These are phyloP conservation scores for Metschnikowia baotianmanensis DNA, from an alignment of 805 yeast species.

Conservation along the genomic window DNA sequence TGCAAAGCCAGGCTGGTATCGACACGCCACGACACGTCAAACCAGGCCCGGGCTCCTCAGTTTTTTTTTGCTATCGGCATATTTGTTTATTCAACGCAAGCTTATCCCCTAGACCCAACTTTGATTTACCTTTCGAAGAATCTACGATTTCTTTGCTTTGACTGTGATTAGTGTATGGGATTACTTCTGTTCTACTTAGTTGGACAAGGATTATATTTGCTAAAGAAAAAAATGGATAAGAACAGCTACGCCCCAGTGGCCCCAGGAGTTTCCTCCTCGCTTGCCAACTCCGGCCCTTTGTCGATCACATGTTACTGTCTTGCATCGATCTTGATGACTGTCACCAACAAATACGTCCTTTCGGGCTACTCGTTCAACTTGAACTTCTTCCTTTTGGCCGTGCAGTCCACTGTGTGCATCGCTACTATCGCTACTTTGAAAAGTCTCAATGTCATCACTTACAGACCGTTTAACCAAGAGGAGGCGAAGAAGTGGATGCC, in stretches of 20 bases:
- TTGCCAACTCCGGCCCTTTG: conserved; percentile 57
- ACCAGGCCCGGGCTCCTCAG: not conserved
- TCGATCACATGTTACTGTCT: conserved; percentile 84
- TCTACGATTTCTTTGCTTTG: not conserved
- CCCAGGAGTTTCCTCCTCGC: conserved; percentile 23
- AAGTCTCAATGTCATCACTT: conserved; percentile 71
- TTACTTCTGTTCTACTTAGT: conserved; percentile 38
- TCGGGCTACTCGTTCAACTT: conserved; percentile 68
- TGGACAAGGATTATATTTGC: conserved; percentile 33
- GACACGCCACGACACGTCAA: conserved; percentile 14
- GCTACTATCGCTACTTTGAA: conserved; percentile 71
- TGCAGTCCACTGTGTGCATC: conserved; percentile 85
- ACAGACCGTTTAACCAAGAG: conserved; percentile 77
- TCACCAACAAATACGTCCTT: conserved; percentile 93
- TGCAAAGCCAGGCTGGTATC: conserved; percentile 6
- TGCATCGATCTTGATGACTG: conserved; percentile 95
- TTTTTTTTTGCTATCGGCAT: conserved; percentile 1
- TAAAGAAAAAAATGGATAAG: conserved; percentile 38
- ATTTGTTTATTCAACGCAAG: conserved; percentile 2
- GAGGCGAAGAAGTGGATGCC: conserved; percentile 98
- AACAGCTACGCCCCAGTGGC: conserved; percentile 24
- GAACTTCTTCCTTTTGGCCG: conserved; percentile 85
- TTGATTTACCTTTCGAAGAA: not conserved
- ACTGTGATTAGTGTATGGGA: conserved; percentile 33
- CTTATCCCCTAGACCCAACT: not conserved